Evolutionary conservation across 2,329 filamentous ascomycete species (phyloP), one percentile per base, ranked within the genome.

Genomic region (Verticillium nubilum): DNA sequence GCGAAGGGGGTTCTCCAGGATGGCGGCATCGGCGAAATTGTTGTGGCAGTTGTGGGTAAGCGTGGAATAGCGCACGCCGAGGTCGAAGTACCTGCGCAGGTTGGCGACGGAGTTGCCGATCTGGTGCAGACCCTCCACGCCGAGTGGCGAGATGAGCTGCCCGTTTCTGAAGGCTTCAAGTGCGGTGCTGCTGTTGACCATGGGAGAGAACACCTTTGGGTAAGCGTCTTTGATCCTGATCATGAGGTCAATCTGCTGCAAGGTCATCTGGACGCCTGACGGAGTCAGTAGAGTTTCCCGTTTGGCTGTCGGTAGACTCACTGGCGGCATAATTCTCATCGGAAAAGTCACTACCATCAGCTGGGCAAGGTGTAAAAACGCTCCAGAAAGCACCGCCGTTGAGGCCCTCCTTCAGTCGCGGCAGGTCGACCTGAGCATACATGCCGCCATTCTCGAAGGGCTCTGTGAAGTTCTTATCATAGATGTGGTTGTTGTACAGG

Each of bases 41-140:
- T 97, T 98, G 73, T 96, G 91, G 75, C 93, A 97, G 73, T 96
- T 96, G 78, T 96, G 94, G 2, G 91, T 97, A 17, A 98, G 78
- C 0, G 93, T 97, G 19, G 88, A 87, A 68, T 97, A 97, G 56
- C 92, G 87, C 5, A 93, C 92, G 1, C 94, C 94, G 2, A 96
- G 80, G 2, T 82, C 78, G 72, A 95, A 80, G 73, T 88, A 97
- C 26, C 85, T 80, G 6, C 94, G 86, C 10, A 98, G 78, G 58
- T 87, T 92, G 47, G 89, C 82, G 26, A 87, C 79, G 1, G 87
- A 90, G 75, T 97, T 97, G 60, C 92, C 93, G 66, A 98, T 96
- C 68, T 97, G 94, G 70, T 98, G 94, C 7, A 97, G 82, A 3
- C 94, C 94, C 75, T 97, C 92, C 57, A 96, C 86, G 2, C 88